Base-by-base conservation (phyloP, 192 early-diverging fungal species). In the Mortierella antarctica region DNA sequence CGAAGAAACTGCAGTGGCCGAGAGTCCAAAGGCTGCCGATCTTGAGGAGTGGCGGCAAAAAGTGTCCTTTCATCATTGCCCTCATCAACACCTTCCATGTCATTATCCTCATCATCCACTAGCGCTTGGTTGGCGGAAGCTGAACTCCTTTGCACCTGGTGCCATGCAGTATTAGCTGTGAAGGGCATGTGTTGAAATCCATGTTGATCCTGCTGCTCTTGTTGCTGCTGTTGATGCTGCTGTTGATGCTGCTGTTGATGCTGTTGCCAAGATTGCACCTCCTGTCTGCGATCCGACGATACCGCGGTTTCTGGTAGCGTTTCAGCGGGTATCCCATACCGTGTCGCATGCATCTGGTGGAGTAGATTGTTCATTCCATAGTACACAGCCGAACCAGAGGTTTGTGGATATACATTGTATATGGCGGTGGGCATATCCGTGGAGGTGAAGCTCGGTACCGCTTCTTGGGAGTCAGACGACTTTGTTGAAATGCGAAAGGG, bases 21-120 rank as follows among this genome's bases (percentile, higher is more conserved):
- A 1, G 3, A 31, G 31, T 31, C 31, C 31, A 31, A 2, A 31
- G 3, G 31, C 31, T 31, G 31, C 1, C 3, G 31, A 31, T 31
- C 3, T 31, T 31, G 31, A 31, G 31, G 31, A 31, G 31, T 1
- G 3, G 31, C 17, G 0, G 62, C 7, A 57, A 46, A 66, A 21
- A 56, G 47, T 42, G 14, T 18, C 14, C 50, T 48, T 14, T 21
- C 9, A 15, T 40, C 44, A 6, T 6, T 10, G 8, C 14, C 67
- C 23, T 71, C 71, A 12, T 63, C 66, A 12, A 63, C 69, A 39
- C 59, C 86, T 39, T 51, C 57, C 56, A 77, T 83, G 17, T 73
- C 75, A 20, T 74, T 77, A 41, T 85, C 83, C 42, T 82, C 84
- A 21, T 83, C 82, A 31, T 31, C 31, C 31, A 31, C 31, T 45